Evolutionary conservation across 371 early-diverging fungal species (phyloP).

Genomic region (Mucor saturninus): DNA sequence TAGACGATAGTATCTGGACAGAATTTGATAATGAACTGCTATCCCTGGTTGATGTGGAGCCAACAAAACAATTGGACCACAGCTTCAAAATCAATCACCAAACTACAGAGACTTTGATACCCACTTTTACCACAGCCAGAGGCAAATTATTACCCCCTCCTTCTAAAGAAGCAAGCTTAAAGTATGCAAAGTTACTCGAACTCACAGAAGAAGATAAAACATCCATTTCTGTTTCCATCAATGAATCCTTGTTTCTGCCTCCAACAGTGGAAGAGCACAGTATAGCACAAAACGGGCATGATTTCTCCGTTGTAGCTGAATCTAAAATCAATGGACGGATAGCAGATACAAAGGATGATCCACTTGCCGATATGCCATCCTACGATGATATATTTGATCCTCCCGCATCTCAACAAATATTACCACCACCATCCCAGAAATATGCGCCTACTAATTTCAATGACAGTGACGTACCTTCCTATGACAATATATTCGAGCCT

Average conservation of each 20-base stretch:
- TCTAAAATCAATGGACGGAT: neutral
- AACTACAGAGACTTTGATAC: neutral
- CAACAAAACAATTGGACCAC: neutral
- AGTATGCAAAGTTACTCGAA: neutral
- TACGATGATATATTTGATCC: neutral
- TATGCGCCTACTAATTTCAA: no score
- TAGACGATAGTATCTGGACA: constrained; percentile 16
- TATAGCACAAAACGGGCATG: neutral
- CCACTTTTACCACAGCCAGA: constrained; percentile 11
- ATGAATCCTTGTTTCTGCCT: neutral
- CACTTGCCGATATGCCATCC: no score
- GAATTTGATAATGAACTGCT: constrained; percentile 14
- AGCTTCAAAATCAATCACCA: neutral
- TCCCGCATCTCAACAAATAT: no score
- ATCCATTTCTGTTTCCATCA: neutral
- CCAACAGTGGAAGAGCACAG: neutral
- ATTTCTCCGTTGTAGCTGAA: neutral
- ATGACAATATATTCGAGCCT: no score
- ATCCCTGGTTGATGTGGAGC: constrained; percentile 4
- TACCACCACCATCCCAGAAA: no score
- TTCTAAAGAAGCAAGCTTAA: constrained; percentile 6
- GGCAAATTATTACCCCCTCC: constrained; percentile 7
- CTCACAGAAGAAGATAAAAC: neutral
- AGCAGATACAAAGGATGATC: no score
- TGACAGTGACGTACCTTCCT: no score